A percentile compares a stretch with the other conserved stretches of the same genome.
Evolutionary conservation across 2,329 filamentous ascomycete genomes (phyloP).

Genomic region (Myriosclerotinia duriaeana): DNA sequence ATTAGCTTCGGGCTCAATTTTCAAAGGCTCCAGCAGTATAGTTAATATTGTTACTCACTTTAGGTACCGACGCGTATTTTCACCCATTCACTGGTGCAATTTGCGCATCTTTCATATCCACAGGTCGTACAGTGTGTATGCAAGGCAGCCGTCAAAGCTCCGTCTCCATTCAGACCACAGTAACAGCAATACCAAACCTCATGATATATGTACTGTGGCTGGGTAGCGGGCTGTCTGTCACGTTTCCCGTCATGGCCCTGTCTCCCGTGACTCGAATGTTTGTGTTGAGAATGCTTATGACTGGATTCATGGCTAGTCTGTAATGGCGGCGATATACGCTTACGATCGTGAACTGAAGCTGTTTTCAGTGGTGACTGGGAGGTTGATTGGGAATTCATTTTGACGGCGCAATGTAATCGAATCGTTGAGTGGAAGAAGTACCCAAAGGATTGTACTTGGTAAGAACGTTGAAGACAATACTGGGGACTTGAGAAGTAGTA

Average conservation of each 20-base stretch:
- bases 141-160: not conserved
- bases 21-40: not conserved
- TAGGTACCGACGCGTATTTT: not conserved
- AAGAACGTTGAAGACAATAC: not conserved
- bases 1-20: not conserved
- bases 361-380: not conserved
- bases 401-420: not conserved
- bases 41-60: conserved; percentile 2
- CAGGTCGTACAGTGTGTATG: conserved; percentile 2
- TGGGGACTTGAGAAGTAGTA: not conserved
- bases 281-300: not conserved
- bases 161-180: not conserved
- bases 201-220: not conserved
- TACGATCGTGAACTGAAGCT: not conserved
- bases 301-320: not conserved
- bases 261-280: conserved; percentile 1
- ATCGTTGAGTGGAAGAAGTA: not conserved
- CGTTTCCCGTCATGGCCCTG: not conserved
- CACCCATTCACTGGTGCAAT: conserved; percentile 7
- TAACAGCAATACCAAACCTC: conserved; percentile 17
- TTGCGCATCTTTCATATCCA: not conserved
- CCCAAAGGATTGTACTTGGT: no score
- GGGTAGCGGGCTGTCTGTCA: not conserved
- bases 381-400: not conserved
- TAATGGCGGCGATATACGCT: not conserved